A percentile compares a stretch with the other conserved stretches of the same genome.
Conservation (phyloP, 805 yeast species). For the Vanderwaltozyma verrucispora region DNA sequence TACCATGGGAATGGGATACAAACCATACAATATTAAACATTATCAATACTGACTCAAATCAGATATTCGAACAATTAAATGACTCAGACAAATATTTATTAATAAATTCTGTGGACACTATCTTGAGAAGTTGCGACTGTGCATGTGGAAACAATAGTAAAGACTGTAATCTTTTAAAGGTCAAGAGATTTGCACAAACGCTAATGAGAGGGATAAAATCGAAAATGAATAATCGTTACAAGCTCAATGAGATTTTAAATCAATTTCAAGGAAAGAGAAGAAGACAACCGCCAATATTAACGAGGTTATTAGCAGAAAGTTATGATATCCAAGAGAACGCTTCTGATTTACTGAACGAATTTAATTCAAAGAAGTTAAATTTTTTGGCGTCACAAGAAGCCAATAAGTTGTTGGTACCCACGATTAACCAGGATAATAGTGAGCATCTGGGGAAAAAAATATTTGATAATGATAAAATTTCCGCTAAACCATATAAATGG, state of each 20-base stretch:
- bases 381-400: neutral
- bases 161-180: conserved; percentile 49
- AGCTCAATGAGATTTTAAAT: conserved; percentile 29
- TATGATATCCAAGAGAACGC: conserved; percentile 5
- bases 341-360: conserved; percentile 4
- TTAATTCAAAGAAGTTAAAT: conserved; percentile 3
- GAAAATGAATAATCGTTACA: conserved; percentile 27
- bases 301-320: conserved; percentile 6
- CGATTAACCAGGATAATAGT: too few species aligned
- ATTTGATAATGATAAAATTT: neutral
- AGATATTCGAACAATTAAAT: conserved; percentile 44
- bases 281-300: conserved; percentile 24
- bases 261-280: conserved; percentile 18
- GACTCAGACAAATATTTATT: conserved; percentile 44
- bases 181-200: conserved; percentile 51
- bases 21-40: conserved; percentile 60
- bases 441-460: too few species aligned
- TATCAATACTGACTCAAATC: conserved; percentile 31
- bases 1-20: conserved; percentile 85
- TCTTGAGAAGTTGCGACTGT: conserved; percentile 57
- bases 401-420: too few species aligned
- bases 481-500: neutral
- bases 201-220: conserved; percentile 47
- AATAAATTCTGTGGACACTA: conserved; percentile 51
- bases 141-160: conserved; percentile 34